A percentile compares a stretch with the other conserved stretches of the same genome.
Conservation (phyloP, 306 rosid species). For the Oxytropis ochrocephala region DNA sequence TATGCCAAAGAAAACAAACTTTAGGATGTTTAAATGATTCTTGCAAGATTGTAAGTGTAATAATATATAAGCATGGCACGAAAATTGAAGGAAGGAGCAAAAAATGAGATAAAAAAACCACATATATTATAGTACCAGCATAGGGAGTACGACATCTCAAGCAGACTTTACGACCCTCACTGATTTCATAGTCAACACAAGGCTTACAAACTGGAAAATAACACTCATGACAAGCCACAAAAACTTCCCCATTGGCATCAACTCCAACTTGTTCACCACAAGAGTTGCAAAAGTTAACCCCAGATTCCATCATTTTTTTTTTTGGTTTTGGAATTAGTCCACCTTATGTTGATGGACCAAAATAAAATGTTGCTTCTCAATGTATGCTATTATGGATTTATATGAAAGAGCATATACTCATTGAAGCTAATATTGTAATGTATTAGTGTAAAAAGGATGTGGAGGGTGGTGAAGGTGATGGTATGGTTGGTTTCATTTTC, state of each 20-base stretch:
- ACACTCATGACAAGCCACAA: slow-evolving; percentile 85
- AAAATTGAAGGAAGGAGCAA: neutral
- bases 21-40: neutral
- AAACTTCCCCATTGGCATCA: slow-evolving; percentile 68
- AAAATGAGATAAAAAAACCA: neutral
- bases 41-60: too few species aligned
- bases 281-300: slow-evolving; percentile 61
- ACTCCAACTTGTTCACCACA: slow-evolving; percentile 78
- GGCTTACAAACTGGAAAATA: slow-evolving; percentile 74
- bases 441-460: neutral
- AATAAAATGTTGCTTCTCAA: slow-evolving; percentile 20
- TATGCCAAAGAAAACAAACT: slow-evolving; percentile 11
- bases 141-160: slow-evolving; percentile 73
- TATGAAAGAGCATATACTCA: slow-evolving; percentile 33
- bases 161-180: slow-evolving; percentile 75
- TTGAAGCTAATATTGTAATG: neutral
- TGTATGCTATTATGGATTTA: slow-evolving; percentile 33
- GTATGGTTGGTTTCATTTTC: slow-evolving; percentile 39
- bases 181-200: slow-evolving; percentile 62
- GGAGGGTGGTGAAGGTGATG: slow-evolving; percentile 25
- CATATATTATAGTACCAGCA: slow-evolving; percentile 32
- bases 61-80: too few species aligned
- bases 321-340: slow-evolving; percentile 7
- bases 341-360: slow-evolving; percentile 24
- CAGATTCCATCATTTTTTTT: slow-evolving; percentile 91